Base-by-base conservation (phyloP, 2,329 filamentous ascomycete genomes). In the Neopestalotiopsis rosae region DNA sequence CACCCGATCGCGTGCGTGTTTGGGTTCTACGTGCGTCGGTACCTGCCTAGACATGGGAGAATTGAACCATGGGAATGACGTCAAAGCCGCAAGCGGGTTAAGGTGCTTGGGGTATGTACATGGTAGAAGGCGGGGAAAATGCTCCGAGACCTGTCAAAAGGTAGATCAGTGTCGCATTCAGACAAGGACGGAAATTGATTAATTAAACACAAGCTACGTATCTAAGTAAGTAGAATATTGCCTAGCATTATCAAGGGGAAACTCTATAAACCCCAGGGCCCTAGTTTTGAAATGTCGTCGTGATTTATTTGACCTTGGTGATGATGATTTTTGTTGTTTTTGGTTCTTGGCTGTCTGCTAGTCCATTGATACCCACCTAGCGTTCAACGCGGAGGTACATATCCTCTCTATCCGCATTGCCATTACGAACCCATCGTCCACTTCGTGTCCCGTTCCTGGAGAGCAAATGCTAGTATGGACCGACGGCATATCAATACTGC, bases 81-180 rank as follows among this genome's bases (percentile, higher is more conserved):
- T 59, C 57, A 59, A 59, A 10, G 57, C 57, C 30, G 57, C 57
- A 34, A 59, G 30, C 57, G 57, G 24, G 57, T 34, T 14, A 59
- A 30, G 34, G 34, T 38, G 34, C 10, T 30, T 59, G 28, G n/a
- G 57, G 57, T 17, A 20, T n/a, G n/a, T 28, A 28, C 24, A 28
- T 28, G 24, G 24, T 28, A 28, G 20, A 59, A 17, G 13, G 57
- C 57, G 57, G 57, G 57, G 57, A 13, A 59, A 59, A 28, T 59
- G 57, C 57, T 59, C 57, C 57, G 57, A 17, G 14, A 52, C 45
- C 45, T 52, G 45, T 52, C 45, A 52, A 52, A 20, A 24, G 17
- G 45, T 17, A 38, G 34, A 20, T 52, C 45, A 52, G 20, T n/a
- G 45, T 52, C n/a, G 45, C 45, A 52, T 52, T 52, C n/a, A 52